phyloP scores from a whole-genome alignment of 116 monocot species.

The Iris pallida region DNA sequence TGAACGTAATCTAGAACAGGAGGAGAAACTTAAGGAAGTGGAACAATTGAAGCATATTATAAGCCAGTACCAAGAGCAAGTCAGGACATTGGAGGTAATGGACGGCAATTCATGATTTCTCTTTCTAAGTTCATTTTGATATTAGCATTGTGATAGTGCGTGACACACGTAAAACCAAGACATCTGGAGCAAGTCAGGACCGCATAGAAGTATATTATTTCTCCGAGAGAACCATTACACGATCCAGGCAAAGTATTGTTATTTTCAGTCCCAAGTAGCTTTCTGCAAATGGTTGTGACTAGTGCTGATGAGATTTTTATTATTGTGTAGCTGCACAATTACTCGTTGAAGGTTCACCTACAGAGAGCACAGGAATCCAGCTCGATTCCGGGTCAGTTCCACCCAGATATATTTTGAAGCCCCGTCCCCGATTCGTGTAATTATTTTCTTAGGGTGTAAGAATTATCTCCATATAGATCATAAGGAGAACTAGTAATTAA shows the following conservation, averaged over 20 bases:
- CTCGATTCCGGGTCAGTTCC: conserved; percentile 60
- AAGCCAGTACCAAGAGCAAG: conserved; percentile 72
- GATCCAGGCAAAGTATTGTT: neutral
- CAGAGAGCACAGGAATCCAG: conserved; percentile 66
- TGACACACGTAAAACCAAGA: neutral
- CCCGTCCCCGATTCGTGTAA: neutral
- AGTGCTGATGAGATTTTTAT: neutral
- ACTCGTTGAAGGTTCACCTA: conserved; percentile 67
- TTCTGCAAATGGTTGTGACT: neutral
- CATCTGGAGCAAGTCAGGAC: neutral
- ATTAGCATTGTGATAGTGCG: neutral
- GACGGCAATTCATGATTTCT: neutral
- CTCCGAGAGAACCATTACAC: neutral
- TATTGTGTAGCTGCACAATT: conserved; percentile 59
- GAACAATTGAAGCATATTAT: conserved; percentile 64
- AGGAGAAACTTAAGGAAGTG: conserved; percentile 64
- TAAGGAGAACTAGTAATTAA: neutral
- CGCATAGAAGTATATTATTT: neutral
- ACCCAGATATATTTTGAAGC: conserved; percentile 68
- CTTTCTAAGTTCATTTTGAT: neutral
- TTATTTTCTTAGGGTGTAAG: neutral
- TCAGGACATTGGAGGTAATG: conserved; percentile 59
- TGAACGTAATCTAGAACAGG: conserved; percentile 55
- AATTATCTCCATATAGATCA: neutral
- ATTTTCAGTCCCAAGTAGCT: neutral